Conservation (phyloP, 2,329 filamentous ascomycete genomes). For the Ampelomyces quisqualis region DNA sequence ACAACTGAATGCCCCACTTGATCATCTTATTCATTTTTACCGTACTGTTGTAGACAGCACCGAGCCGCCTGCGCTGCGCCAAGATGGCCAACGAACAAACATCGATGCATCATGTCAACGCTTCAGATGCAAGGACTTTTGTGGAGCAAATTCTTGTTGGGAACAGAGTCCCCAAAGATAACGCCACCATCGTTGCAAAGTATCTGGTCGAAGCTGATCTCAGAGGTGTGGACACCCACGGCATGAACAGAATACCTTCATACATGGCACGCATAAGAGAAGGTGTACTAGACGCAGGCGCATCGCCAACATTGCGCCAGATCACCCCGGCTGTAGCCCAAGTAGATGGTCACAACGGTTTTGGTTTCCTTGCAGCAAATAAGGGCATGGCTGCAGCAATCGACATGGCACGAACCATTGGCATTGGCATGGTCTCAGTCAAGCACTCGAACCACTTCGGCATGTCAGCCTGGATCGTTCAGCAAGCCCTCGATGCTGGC, state of each 20-base stretch:
- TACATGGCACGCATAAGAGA: conserved; percentile 73
- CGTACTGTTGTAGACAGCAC: no score
- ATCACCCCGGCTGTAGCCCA: conserved; percentile 71
- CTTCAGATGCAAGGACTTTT: conserved; percentile 43
- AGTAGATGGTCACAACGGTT: conserved; percentile 68
- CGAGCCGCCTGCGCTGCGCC: background rate
- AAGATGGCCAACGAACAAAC: conserved; percentile 9
- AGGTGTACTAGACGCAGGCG: conserved; percentile 64
- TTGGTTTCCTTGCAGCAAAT: conserved; percentile 72
- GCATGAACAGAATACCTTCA: conserved; percentile 73
- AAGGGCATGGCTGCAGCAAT: conserved; percentile 67
- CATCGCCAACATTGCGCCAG: conserved; percentile 59
- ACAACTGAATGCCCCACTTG: no score
- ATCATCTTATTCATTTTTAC: no score
- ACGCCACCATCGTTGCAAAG: conserved; percentile 64
- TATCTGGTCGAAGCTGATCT: conserved; percentile 74
- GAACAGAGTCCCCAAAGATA: conserved; percentile 60
- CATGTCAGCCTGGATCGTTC: conserved; percentile 79
- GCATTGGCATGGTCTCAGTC: conserved; percentile 74
- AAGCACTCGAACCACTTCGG: conserved; percentile 81
- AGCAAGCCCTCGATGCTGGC: conserved; percentile 69
- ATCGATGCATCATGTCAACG: conserved; percentile 22
- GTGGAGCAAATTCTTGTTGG: conserved; percentile 58
- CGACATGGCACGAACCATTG: conserved; percentile 62
- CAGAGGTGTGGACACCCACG: conserved; percentile 77